Base-by-base conservation (phyloP, 257 asterid genomes). In the Scutellaria minor region DNA sequence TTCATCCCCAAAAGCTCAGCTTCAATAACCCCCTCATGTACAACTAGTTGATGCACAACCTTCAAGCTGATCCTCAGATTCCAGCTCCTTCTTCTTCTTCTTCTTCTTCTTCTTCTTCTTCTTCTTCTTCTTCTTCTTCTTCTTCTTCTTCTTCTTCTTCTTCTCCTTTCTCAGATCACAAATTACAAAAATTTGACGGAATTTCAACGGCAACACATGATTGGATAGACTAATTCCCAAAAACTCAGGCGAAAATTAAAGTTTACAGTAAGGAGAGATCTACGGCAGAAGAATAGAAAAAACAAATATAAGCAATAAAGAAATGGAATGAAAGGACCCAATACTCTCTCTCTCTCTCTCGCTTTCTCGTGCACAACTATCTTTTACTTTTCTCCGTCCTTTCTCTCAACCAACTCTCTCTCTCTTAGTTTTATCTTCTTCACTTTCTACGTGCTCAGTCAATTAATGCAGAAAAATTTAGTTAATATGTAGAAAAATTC, bases 351-450 rank as follows among this genome's bases (percentile, higher is more conserved):
- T 74, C 69, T 48, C 48, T 52, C 35, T 18, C 18, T 18, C 18
- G 0, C 18, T 18, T 0, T 60, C 31, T 56, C 31, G 46, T 11
- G 18, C 56, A 64, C 76, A 66, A 54, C 82, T 63, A 55, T 70
- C 80, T 69, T 70, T 75, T 54, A 47, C 79, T 78, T 68, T 78
- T 59, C 66, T 58, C 56, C 55, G 74, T 83, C 76, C 72, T 69
- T 42, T 57, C 73, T 51, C 15, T 35, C 62, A 68, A 47, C 73
- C 6, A 64, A 42, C 75, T 13, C 42, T 61, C 55, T 64, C 69
- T 71, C 68, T 47, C 47, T 51, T 9, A 24, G 27, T 24, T 24
- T 24, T 24, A 24, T 24, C 27, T 24, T 24, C 27, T 24, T 24
- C 27, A 24, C 27, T 24, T 24, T 24, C 27, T 24, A 24, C 27